A percentile compares a stretch with the other conserved stretches of the same genome.
Conservation (phyloP, 345 rosid genomes). For the Acer campestre region DNA sequence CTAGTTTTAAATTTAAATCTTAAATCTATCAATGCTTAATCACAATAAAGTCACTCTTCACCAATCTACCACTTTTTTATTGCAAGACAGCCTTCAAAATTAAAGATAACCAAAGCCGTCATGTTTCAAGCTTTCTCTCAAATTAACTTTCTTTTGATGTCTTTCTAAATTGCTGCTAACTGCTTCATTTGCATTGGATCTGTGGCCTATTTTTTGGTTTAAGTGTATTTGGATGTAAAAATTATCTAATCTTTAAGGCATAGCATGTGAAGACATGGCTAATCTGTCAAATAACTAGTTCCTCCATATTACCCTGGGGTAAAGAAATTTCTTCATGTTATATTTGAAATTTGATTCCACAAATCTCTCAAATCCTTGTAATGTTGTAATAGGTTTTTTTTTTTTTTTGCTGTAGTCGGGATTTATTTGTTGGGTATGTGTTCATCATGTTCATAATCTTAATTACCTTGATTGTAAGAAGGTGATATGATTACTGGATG, state of each 20-base stretch:
- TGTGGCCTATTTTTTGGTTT: background rate
- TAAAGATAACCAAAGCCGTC: background rate
- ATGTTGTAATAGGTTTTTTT: background rate
- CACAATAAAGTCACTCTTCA: background rate
- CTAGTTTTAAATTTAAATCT: background rate
- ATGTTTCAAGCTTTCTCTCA: background rate
- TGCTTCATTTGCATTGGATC: too few species aligned
- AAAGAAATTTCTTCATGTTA: background rate
- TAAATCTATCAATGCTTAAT: background rate
- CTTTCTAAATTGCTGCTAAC: constrained; percentile 5
- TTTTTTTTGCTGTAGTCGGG: background rate
- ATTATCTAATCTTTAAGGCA: background rate
- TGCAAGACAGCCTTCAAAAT: background rate
- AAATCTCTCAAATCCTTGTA: background rate
- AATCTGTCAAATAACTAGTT: background rate
- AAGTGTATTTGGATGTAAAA: background rate
- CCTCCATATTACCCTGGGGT: background rate
- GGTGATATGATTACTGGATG: background rate
- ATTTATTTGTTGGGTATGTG: background rate
- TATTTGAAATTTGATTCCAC: background rate
- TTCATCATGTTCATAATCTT: background rate
- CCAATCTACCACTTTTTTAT: background rate
- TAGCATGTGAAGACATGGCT: background rate
- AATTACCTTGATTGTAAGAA: background rate
- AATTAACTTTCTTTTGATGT: background rate